Evolutionary conservation across 306 rosid genomes (phyloP), one percentile per base, ranked within the genome.

Genomic region (Cucurbita argyrosperma): DNA sequence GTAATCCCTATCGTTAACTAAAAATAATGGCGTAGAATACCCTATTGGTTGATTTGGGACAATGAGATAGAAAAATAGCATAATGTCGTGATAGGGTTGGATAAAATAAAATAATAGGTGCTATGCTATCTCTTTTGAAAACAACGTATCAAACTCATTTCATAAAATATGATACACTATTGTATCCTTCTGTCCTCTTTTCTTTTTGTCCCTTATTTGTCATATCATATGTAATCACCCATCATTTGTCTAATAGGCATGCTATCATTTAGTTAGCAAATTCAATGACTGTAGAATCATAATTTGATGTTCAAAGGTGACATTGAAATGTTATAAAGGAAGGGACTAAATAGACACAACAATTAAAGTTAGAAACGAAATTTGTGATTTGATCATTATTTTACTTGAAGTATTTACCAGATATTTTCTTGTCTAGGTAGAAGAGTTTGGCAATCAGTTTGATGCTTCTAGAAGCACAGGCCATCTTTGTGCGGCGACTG

Each of bases 391-490:
- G 15, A 61, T 21, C 67, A 46, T 49, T 47, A 26, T 49, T 21
- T n/a, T 19, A 70, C 45, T 35, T 50, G 12, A 16, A 53, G 50
- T 50, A 72, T 77, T 73, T 49, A 19, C 66, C 53, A 15, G 63
- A 59, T 79, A 74, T 76, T 77, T 63, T 55, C 79, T 52, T 75
- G 76, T 37, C 37, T 76, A 94, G 98, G 96, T 90, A 51, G 88
- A 85, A 71, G 78, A 73, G 83, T 85, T 79, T 70, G 74, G 79
- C 72, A 80, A 74, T 58, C 90, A 83, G 80, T 89, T 86, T 81
- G 92, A 94, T 84, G 96, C 97, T 74, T 80, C 75, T 68, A 88
- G 98, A 88, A 94, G 97, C 88, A 88, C 89, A 1, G 95, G 97
- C 71, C 85, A 87, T 73, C 97, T 90, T 68, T 94, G 97, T 80